Conservation (phyloP, 2,329 filamentous ascomycete genomes). For the Hymenoscyphus scutula region DNA sequence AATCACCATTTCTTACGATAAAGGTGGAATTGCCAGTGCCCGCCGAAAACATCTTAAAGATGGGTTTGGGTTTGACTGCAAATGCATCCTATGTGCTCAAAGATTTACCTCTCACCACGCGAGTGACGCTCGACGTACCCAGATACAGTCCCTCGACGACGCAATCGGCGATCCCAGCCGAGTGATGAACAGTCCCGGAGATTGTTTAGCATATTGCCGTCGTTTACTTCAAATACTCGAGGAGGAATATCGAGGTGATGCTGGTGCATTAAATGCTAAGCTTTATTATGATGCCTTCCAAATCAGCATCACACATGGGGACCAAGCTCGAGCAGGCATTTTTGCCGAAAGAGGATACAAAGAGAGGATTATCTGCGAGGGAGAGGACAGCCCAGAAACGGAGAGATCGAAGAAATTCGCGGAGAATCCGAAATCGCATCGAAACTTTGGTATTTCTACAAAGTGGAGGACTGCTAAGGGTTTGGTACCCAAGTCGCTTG, state of each 20-base stretch:
- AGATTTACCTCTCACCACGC: constrained; percentile 24
- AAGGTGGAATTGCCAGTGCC: constrained; percentile 7
- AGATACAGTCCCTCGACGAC: constrained; percentile 36
- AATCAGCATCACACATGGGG: constrained; percentile 41
- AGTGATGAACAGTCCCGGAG: constrained; percentile 28
- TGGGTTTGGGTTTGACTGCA: constrained; percentile 38
- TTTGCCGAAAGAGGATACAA: constrained; percentile 41
- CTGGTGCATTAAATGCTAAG: constrained; percentile 27
- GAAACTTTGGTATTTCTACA: not conserved
- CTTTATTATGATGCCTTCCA: constrained; percentile 44
- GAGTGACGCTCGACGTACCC: constrained; percentile 34
- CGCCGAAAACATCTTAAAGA: constrained; percentile 28
- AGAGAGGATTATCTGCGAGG: constrained; percentile 37
- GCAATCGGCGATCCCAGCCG: constrained; percentile 32
- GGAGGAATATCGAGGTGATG: constrained; percentile 21
- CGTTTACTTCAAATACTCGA: constrained; percentile 31
- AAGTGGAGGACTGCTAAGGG: too few species aligned
- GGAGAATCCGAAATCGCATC: constrained; percentile 9
- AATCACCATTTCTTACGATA: constrained; percentile 25
- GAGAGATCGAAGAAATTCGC: constrained; percentile 18
- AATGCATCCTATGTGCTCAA: constrained; percentile 31
- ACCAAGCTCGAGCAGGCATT: constrained; percentile 42
- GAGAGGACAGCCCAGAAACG: constrained; percentile 39
- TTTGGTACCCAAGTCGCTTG: too few species aligned
- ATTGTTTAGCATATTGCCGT: constrained; percentile 33